phyloP scores from a whole-genome alignment of 805 yeast genomes.

The Vanderwaltozyma verrucispora region DNA sequence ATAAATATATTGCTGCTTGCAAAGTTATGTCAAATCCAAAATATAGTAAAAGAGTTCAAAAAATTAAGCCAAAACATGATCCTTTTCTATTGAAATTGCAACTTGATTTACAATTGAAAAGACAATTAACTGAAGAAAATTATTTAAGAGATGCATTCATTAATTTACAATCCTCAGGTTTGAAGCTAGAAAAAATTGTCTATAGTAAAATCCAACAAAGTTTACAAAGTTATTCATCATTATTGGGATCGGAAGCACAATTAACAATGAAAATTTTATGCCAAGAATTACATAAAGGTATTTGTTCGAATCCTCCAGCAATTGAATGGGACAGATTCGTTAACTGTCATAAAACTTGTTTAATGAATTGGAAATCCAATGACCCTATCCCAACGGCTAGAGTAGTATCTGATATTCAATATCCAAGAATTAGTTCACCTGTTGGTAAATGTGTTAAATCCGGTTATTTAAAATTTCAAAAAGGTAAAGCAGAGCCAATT shows the following conservation, averaged over 20 bases:
- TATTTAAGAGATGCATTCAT: conserved; percentile 55
- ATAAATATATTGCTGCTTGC: conserved; percentile 37
- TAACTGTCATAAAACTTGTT: conserved; percentile 32
- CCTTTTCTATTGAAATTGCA: conserved; percentile 54
- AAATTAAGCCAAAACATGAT: conserved; percentile 36
- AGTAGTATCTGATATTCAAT: conserved; percentile 40
- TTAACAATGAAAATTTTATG: conserved; percentile 44
- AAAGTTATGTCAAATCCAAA: conserved; percentile 28
- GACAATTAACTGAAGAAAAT: conserved; percentile 51
- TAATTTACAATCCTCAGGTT: conserved; percentile 55
- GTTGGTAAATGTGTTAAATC: conserved; percentile 45
- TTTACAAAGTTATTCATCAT: conserved; percentile 39
- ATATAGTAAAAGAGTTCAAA: conserved; percentile 1
- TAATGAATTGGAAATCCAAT: conserved; percentile 30
- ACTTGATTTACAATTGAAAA: conserved; percentile 54
- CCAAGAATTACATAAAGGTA: conserved; percentile 35
- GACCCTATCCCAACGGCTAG: conserved; percentile 34
- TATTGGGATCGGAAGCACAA: conserved; percentile 44
- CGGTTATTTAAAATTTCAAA: conserved; percentile 38
- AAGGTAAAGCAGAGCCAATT: conserved; percentile 14
- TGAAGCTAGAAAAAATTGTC: conserved; percentile 53
- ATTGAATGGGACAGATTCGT: conserved; percentile 66
- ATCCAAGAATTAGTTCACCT: conserved; percentile 43
- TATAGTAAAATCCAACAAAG: conserved; percentile 52
- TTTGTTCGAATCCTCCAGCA: conserved; percentile 44